Evolutionary conservation across 2,329 filamentous ascomycete species (phyloP).

Genomic region (Chaetomiaceae sp.): DNA sequence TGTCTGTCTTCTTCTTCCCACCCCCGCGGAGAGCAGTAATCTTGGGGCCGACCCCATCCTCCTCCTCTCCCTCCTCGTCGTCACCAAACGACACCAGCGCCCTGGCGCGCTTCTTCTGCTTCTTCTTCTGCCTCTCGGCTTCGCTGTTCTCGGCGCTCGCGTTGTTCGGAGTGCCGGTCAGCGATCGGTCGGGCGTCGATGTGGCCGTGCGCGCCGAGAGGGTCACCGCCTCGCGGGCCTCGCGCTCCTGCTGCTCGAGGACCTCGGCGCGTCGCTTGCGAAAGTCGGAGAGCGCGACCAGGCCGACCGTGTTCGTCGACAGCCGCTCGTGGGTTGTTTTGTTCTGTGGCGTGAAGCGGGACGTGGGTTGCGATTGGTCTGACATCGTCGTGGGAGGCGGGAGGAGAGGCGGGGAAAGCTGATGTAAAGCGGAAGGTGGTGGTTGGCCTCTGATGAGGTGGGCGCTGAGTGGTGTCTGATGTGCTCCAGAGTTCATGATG

Average conservation of each 20-base stretch:
- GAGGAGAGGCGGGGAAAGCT: neutral
- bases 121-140: constrained; percentile 33
- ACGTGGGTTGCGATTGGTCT: constrained; percentile 29
- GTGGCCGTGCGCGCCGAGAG: constrained; percentile 34
- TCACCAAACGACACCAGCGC: constrained; percentile 57
- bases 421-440: too few species aligned
- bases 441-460: too few species aligned
- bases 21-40: constrained; percentile 21
- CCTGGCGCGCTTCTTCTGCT: constrained; percentile 42
- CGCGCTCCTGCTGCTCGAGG: constrained; percentile 83
- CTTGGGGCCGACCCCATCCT: constrained; percentile 35
- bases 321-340: constrained; percentile 75
- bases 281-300: constrained; percentile 89
- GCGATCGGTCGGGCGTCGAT: constrained; percentile 47
- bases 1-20: constrained; percentile 31
- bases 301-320: constrained; percentile 81
- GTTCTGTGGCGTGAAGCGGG: constrained; percentile 70
- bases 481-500: too few species aligned
- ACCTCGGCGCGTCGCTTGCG: constrained; percentile 93
- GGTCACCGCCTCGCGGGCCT: constrained; percentile 63
- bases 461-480: too few species aligned
- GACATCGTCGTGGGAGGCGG: constrained; percentile 34
- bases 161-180: constrained; percentile 39
- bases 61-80: constrained; percentile 62
- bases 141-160: constrained; percentile 24